Percentiles rank a stretch among this genome's conserved stretches.
phyloP scores from a whole-genome alignment of 257 asterid species.

The Paulownia fortunei region DNA sequence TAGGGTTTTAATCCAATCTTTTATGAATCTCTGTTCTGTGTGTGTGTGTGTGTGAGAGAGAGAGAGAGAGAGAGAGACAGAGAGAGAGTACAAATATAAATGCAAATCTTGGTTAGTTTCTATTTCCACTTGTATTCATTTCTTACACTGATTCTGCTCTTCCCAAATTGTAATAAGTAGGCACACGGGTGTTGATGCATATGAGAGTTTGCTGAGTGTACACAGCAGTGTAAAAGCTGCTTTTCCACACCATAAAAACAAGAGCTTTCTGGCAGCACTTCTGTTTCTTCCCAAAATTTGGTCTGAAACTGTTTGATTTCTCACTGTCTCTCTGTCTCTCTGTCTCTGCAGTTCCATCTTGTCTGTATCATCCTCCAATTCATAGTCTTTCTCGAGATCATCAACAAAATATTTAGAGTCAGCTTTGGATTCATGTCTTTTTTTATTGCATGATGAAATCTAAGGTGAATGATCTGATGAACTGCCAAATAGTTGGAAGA shows the following conservation, averaged over 20 bases:
- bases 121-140: neutral
- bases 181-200: constrained; percentile 33
- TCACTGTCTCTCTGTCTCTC: constrained; percentile 13
- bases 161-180: neutral
- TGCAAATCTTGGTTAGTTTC: neutral
- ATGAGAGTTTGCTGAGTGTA: constrained; percentile 8
- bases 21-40: neutral
- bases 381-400: constrained; percentile 21
- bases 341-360: constrained; percentile 24
- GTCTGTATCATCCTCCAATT: constrained; percentile 22
- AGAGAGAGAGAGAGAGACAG: neutral
- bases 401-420: constrained; percentile 11
- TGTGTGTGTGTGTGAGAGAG: neutral
- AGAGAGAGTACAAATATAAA: neutral
- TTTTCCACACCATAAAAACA: neutral
- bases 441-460: neutral
- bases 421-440: constrained; percentile 15
- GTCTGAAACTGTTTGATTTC: constrained; percentile 22
- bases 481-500: no score
- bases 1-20: constrained; percentile 11
- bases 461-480: neutral
- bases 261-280: neutral
- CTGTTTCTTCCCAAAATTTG: neutral
- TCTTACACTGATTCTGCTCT: neutral
- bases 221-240: constrained; percentile 28